phyloP scores from a whole-genome alignment of 805 yeast genomes.

The Scheffersomyces stipitis region DNA sequence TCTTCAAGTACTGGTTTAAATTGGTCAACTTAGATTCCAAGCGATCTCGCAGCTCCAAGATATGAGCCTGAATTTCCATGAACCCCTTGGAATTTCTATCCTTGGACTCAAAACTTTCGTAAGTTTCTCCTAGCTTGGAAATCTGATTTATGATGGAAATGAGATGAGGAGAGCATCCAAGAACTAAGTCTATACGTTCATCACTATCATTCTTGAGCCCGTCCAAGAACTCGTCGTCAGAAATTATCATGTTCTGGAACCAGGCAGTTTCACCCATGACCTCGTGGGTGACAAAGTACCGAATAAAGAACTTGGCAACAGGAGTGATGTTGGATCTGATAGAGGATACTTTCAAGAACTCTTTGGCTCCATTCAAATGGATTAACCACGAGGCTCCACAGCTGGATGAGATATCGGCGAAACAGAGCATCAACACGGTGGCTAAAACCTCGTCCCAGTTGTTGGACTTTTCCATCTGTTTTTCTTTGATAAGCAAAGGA shows the following conservation, averaged over 20 bases:
- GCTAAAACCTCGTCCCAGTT: constrained; percentile 44
- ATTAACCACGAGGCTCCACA: constrained; percentile 40
- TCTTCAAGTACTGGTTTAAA: constrained; percentile 19
- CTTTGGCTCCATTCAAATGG: constrained; percentile 37
- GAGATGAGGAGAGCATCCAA: constrained; percentile 41
- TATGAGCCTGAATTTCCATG: constrained; percentile 10
- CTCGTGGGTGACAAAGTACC: constrained; percentile 42
- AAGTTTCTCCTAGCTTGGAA: constrained; percentile 35
- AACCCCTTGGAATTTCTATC: constrained; percentile 6
- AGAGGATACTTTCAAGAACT: constrained; percentile 26
- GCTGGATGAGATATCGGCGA: constrained; percentile 40
- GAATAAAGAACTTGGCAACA: constrained; percentile 32
- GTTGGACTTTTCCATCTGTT: constrained; percentile 14
- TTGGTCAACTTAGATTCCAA: constrained; percentile 21
- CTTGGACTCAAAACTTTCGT: constrained; percentile 27
- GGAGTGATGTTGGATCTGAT: constrained; percentile 25
- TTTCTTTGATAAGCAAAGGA: constrained; percentile 26
- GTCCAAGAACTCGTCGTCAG: constrained; percentile 29
- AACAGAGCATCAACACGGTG: constrained; percentile 39
- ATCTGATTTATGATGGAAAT: constrained; percentile 35
- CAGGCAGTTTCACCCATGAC: constrained; percentile 46
- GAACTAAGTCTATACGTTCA: constrained; percentile 34
- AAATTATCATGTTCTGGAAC: constrained; percentile 19
- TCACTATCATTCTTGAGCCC: constrained; percentile 32
- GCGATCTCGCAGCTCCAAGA: constrained; percentile 23